These are phyloP conservation scores for Ophiocordyceps unilateralis DNA, from an alignment of 2,329 filamentous ascomycete genomes.

Conservation along the genomic window DNA sequence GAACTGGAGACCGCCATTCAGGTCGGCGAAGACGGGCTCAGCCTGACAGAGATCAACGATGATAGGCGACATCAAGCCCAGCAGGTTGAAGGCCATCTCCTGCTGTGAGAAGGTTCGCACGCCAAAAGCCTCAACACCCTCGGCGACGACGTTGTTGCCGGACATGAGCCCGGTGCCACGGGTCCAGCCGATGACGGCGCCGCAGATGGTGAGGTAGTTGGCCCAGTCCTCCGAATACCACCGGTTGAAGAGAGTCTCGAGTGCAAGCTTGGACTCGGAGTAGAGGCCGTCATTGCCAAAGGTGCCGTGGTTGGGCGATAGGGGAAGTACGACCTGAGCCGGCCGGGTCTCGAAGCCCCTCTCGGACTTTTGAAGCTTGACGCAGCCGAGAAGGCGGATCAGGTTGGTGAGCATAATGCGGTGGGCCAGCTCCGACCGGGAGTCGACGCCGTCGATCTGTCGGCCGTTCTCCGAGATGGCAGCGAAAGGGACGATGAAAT, in stretches of 20 bases:
- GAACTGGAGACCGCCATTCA: constrained; percentile 96
- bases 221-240: constrained; percentile 98
- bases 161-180: constrained; percentile 96
- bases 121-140: constrained; percentile 90
- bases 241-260: constrained; percentile 95
- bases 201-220: constrained; percentile 94
- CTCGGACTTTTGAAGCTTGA: constrained; percentile 80
- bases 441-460: constrained; percentile 92
- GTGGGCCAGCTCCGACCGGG: constrained; percentile 92
- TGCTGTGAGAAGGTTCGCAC: constrained; percentile 98
- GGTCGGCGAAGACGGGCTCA: constrained; percentile 89
- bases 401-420: constrained; percentile 98
- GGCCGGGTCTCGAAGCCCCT: constrained; percentile 88
- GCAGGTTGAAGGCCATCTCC: constrained; percentile 98
- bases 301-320: constrained; percentile 96
- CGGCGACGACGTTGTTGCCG: constrained; percentile 92
- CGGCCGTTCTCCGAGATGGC: constrained; percentile 96
- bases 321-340: constrained; percentile 85
- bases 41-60: constrained; percentile 92
- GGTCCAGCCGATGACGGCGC: constrained; percentile 97
- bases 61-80: constrained; percentile 85
- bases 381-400: constrained; percentile 70
- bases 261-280: constrained; percentile 90
- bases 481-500: constrained; percentile 90
- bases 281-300: constrained; percentile 97